These are phyloP conservation scores for Coemansia sp. DNA, from an alignment of 192 early-diverging fungal species.

Conservation along the genomic window DNA sequence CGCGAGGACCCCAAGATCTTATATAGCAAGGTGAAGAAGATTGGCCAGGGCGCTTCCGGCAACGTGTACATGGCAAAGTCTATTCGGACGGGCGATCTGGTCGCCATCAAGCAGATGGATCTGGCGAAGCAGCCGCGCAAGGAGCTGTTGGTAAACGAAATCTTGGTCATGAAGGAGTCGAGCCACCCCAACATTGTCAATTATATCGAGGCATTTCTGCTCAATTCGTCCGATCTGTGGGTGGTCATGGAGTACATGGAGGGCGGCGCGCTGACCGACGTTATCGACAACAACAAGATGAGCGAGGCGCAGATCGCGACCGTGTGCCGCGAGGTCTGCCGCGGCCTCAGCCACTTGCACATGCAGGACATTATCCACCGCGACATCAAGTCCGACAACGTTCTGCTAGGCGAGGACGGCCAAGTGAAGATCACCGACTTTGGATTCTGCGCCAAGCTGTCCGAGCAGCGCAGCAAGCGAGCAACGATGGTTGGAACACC, in stretches of 20 bases:
- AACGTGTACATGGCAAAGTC: conserved; percentile 94
- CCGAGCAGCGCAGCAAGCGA: conserved; percentile 79
- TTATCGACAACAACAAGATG: conserved; percentile 92
- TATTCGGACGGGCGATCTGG: conserved; percentile 66
- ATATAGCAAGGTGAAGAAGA: conserved; percentile 92
- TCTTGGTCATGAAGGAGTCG: conserved; percentile 90
- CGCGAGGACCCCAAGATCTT: conserved; percentile 84
- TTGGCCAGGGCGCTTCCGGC: conserved; percentile 97
- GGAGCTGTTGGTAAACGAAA: conserved; percentile 90
- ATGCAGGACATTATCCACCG: conserved; percentile 82
- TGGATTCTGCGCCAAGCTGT: conserved; percentile 91
- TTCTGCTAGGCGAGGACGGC: conserved; percentile 75
- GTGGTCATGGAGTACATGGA: conserved; percentile 99
- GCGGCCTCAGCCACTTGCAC: conserved; percentile 80
- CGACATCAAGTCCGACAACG: conserved; percentile 89
- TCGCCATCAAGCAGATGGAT: conserved; percentile 95
- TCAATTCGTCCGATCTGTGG: conserved; percentile 85
- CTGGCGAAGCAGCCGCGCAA: conserved; percentile 82
- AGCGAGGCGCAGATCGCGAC: conserved; percentile 93
- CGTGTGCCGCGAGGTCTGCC: conserved; percentile 81
- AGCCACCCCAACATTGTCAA: conserved; percentile 97
- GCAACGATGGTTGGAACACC: conserved; percentile 88
- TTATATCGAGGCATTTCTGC: conserved; percentile 88
- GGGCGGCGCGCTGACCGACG: conserved; percentile 94
- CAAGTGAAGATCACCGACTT: conserved; percentile 93